phyloP scores from a whole-genome alignment of 2,329 filamentous ascomycete species.

The Phyllosticta citrichinensis region DNA sequence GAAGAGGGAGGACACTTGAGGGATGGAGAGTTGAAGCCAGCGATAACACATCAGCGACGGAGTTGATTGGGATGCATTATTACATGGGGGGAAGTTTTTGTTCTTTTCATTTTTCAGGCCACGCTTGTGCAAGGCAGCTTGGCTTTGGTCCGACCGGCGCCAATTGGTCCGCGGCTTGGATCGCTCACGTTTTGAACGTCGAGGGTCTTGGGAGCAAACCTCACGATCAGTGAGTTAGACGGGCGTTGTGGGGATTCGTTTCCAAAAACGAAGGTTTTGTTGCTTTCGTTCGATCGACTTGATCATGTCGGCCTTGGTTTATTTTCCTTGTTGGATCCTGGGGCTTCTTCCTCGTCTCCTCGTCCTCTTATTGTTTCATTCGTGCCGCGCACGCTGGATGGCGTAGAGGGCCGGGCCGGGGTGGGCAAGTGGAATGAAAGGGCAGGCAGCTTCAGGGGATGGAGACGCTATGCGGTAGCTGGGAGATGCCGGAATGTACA shows the following conservation, averaged over 20 bases:
- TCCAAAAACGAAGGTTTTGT: conserved; percentile 9
- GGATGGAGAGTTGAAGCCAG: not conserved
- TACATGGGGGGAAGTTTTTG: not conserved
- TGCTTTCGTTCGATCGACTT: not conserved
- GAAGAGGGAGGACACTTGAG: not conserved
- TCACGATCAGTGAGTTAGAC: conserved; percentile 9
- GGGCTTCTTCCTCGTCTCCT: not conserved
- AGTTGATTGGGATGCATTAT: not conserved
- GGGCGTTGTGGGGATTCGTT: conserved; percentile 5
- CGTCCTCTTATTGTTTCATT: not conserved
- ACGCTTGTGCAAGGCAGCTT: not conserved
- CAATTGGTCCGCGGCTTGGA: not conserved
- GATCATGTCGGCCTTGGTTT: not conserved
- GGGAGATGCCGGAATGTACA: not conserved
- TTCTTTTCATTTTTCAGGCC: not conserved
- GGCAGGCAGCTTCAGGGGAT: not conserved
- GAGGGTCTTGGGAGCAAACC: not conserved
- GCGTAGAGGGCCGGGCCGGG: not conserved
- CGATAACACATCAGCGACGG: not conserved
- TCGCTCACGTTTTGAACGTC: not conserved
- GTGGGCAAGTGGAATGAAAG: not conserved
- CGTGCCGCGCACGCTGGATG: not conserved
- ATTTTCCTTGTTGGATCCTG: not conserved
- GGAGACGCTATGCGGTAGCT: not conserved
- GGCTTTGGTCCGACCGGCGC: not conserved